Percentiles rank a stretch among this genome's conserved stretches.
Conservation (phyloP, 2,329 filamentous ascomycete species). For the Amphichorda felina region DNA sequence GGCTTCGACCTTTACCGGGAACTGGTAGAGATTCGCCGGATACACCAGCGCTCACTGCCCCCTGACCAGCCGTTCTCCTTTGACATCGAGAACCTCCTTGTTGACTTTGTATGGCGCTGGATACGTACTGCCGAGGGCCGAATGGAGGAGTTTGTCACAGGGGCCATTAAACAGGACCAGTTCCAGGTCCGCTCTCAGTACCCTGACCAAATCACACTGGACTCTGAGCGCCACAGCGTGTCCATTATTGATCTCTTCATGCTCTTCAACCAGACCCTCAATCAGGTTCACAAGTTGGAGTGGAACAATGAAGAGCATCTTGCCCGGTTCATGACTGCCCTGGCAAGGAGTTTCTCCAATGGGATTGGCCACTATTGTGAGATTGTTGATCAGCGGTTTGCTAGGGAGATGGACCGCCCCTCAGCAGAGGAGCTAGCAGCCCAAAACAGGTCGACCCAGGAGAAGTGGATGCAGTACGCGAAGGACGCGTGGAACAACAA, state of each 20-base stretch:
- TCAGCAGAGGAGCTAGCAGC: conserved; percentile 78
- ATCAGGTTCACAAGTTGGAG: conserved; percentile 73
- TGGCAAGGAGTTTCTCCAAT: conserved; percentile 72
- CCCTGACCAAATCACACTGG: conserved; percentile 50
- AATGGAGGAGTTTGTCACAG: conserved; percentile 74
- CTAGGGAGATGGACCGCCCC: conserved; percentile 83
- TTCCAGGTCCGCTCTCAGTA: conserved; percentile 65
- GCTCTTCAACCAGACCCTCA: conserved; percentile 83
- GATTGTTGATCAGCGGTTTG: conserved; percentile 73
- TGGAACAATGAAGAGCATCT: conserved; percentile 94
- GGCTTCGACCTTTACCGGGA: conserved; percentile 91
- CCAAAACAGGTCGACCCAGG: conserved; percentile 69
- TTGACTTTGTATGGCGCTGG: conserved; percentile 95
- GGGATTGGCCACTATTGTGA: conserved; percentile 88
- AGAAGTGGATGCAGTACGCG: conserved; percentile 86
- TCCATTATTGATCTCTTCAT: conserved; percentile 90
- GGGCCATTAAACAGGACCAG: conserved; percentile 80
- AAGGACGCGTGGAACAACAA: conserved; percentile 88
- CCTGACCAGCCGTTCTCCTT: conserved; percentile 71
- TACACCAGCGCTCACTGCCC: conserved; percentile 60
- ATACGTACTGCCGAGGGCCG: conserved; percentile 69
- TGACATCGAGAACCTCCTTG: conserved; percentile 72
- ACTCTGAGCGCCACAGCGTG: conserved; percentile 82
- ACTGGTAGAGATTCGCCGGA: conserved; percentile 70
- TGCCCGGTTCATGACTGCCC: conserved; percentile 91